Evolutionary conservation across 805 yeast genomes (phyloP).

Genomic region (Pichia insulana): DNA sequence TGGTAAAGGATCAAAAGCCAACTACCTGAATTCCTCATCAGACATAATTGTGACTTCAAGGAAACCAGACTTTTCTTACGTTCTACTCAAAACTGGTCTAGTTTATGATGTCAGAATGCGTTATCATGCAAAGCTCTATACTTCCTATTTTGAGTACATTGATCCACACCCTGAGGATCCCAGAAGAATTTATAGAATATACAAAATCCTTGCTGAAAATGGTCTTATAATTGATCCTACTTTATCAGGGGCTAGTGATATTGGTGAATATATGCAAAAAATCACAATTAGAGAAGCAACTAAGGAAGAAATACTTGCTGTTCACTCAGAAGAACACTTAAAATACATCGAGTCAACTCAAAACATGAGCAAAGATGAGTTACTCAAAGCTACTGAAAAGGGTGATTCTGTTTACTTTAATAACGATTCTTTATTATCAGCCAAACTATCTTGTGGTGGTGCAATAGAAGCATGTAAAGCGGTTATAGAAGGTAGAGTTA

Average conservation of each 20-base stretch:
- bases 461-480: conserved; percentile 94
- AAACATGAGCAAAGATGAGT: conserved; percentile 64
- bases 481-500: conserved; percentile 85
- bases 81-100: conserved; percentile 80
- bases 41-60: conserved; percentile 34
- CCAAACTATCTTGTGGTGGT: conserved; percentile 92
- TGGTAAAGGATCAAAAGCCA: too few species aligned
- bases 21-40: neutral
- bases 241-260: conserved; percentile 58
- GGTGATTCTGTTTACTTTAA: conserved; percentile 95
- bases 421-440: conserved; percentile 80
- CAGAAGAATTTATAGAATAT: conserved; percentile 85
- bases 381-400: conserved; percentile 74
- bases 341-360: conserved; percentile 68
- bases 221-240: conserved; percentile 80
- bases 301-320: conserved; percentile 74
- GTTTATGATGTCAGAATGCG: conserved; percentile 97
- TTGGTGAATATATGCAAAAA: conserved; percentile 82
- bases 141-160: conserved; percentile 85
- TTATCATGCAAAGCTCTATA: conserved; percentile 89
- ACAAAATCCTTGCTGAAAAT: conserved; percentile 88
- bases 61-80: conserved; percentile 60
- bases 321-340: conserved; percentile 77
- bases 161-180: conserved; percentile 99
- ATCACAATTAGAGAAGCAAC: conserved; percentile 88